Percentiles rank a stretch among this genome's conserved stretches.
phyloP scores from a whole-genome alignment of 306 rosid genomes.

The Mimosa pudica region DNA sequence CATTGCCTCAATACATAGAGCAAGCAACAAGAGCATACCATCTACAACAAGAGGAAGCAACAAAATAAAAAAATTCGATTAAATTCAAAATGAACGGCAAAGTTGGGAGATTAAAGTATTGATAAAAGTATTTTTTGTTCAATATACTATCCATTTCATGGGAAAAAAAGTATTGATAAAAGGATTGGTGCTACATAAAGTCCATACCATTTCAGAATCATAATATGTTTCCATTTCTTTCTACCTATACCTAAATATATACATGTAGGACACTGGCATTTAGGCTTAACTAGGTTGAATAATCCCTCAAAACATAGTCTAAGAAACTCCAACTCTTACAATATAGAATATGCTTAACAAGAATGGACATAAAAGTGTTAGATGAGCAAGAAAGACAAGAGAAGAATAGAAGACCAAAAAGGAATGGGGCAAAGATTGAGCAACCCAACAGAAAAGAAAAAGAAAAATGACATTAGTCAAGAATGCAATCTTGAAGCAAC shows the following conservation, averaged over 20 bases:
- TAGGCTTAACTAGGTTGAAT: neutral
- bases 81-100: conserved; percentile 21
- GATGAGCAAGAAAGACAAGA: neutral
- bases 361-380: neutral
- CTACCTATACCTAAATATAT: neutral
- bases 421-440: neutral
- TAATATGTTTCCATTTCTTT: neutral
- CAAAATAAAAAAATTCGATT: conserved; percentile 17
- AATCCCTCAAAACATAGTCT: neutral
- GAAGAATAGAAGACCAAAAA: neutral
- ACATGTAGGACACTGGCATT: neutral
- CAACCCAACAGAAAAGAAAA: neutral
- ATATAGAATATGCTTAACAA: neutral
- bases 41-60: conserved; percentile 56
- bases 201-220: neutral
- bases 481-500: neutral
- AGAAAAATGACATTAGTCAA: neutral
- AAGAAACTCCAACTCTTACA: conserved; percentile 9
- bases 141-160: too few relatives aligned
- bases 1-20: conserved; percentile 69
- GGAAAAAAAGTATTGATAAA: too few relatives aligned
- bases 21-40: conserved; percentile 74
- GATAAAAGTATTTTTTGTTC: too few relatives aligned
- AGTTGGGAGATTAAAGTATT: neutral
- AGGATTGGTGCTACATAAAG: neutral